phyloP scores from a whole-genome alignment of 805 yeast genomes.

The Kluyveromyces wickerhamii region DNA sequence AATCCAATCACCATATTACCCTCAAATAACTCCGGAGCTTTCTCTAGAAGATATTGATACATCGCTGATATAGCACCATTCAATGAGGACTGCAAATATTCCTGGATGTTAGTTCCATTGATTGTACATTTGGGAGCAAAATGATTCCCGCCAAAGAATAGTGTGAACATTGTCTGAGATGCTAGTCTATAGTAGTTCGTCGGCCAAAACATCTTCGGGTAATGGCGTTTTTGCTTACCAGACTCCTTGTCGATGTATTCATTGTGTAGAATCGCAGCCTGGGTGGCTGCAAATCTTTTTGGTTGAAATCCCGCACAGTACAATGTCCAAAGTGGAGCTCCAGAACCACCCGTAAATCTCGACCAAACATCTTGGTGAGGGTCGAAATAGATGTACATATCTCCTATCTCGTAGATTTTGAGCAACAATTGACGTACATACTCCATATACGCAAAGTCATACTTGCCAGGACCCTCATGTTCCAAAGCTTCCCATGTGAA shows the following conservation, averaged over 20 bases:
- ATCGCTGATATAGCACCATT: slow-evolving; percentile 45
- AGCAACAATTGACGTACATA: slow-evolving; percentile 57
- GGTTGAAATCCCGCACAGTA: slow-evolving; percentile 87
- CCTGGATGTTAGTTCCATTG: slow-evolving; percentile 70
- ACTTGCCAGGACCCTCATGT: slow-evolving; percentile 76
- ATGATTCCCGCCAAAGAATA: slow-evolving; percentile 70
- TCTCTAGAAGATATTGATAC: slow-evolving; percentile 33
- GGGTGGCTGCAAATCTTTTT: slow-evolving; percentile 55
- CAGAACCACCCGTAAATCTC: slow-evolving; percentile 80
- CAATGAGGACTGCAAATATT: slow-evolving; percentile 60
- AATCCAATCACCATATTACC: slow-evolving; percentile 50
- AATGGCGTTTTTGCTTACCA: slow-evolving; percentile 34
- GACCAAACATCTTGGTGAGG: slow-evolving; percentile 97
- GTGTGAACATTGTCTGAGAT: slow-evolving; percentile 71
- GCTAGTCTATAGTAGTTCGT: slow-evolving; percentile 77
- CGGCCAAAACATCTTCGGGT: slow-evolving; percentile 89
- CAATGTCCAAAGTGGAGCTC: slow-evolving; percentile 91
- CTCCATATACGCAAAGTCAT: slow-evolving; percentile 69
- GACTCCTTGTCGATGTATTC: slow-evolving; percentile 32
- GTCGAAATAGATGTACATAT: slow-evolving; percentile 71
- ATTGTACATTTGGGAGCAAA: slow-evolving; percentile 72
- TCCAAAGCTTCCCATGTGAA: slow-evolving; percentile 92
- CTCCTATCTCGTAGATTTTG: slow-evolving; percentile 54
- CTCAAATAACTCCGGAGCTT: slow-evolving; percentile 39
- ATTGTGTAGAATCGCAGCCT: slow-evolving; percentile 76